Evolutionary conservation across 2,329 filamentous ascomycete species (phyloP).

Genomic region (Pezicula carpinea): DNA sequence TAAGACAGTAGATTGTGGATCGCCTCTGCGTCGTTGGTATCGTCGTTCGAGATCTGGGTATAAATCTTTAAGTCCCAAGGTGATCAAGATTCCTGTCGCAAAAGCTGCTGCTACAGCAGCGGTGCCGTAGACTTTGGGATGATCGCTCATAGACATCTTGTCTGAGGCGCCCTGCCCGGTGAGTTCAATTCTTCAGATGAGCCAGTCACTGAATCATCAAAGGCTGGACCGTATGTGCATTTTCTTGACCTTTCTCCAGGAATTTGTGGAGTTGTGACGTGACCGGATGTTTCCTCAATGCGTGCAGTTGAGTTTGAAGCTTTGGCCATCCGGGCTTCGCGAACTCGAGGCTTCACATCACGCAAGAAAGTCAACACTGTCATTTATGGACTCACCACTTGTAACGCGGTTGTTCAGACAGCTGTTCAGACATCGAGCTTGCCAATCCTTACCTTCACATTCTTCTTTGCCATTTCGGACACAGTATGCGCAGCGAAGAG

Average conservation of each 20-base stretch:
- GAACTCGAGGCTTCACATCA: conserved; percentile 5
- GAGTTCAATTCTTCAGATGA: conserved; percentile 4
- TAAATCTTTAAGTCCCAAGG: conserved; percentile 73
- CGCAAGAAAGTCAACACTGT: conserved; percentile 14
- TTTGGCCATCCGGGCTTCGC: conserved; percentile 9
- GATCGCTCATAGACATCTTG: conserved; percentile 55
- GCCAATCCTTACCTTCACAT: conserved; percentile 47
- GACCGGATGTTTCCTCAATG: conserved; percentile 1
- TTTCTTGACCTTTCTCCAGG: too few relatives aligned
- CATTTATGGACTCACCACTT: conserved; percentile 74
- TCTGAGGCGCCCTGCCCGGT: conserved; percentile 9
- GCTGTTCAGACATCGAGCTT: conserved; percentile 72
- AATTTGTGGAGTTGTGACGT: not conserved
- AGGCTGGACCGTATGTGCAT: too few relatives aligned
- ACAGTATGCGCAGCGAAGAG: conserved; percentile 35
- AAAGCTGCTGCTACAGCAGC: conserved; percentile 70
- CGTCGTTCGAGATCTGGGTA: conserved; percentile 69
- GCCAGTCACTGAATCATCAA: too few relatives aligned
- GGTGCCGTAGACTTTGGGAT: conserved; percentile 57
- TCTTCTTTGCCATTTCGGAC: conserved; percentile 20
- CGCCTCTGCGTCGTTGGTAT: conserved; percentile 45
- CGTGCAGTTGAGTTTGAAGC: not conserved
- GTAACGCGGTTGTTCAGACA: conserved; percentile 77
- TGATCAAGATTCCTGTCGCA: conserved; percentile 68
- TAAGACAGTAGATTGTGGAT: conserved; percentile 9